phyloP scores from a whole-genome alignment of 75 land plant genomes.

The Cunninghamia lanceolata region DNA sequence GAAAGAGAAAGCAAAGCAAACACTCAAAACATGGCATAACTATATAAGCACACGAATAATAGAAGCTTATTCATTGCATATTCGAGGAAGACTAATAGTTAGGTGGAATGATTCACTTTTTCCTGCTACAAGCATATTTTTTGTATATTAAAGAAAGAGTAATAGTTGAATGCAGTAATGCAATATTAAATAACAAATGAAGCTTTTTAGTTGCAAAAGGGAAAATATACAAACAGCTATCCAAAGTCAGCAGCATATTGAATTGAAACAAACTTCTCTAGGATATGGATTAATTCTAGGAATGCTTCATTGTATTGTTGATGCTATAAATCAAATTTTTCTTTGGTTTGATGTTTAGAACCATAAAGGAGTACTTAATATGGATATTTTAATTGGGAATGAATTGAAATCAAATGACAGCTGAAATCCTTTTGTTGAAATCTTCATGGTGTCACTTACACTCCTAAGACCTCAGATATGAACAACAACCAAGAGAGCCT shows the following conservation, averaged over 20 bases:
- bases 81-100: background rate
- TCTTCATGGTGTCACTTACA: background rate
- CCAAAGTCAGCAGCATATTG: background rate
- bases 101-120: background rate
- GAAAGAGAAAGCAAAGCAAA: background rate
- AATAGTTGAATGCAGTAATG: background rate
- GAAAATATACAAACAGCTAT: background rate
- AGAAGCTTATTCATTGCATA: background rate
- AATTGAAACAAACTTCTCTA: background rate
- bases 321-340: background rate
- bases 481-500: background rate
- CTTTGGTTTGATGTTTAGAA: background rate
- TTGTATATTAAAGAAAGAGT: background rate
- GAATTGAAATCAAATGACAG: background rate
- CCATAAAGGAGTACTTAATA: background rate
- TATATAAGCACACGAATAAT: background rate
- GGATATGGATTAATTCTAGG: background rate
- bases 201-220: background rate
- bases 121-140: background rate
- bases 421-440: background rate
- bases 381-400: background rate
- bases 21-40: background rate
- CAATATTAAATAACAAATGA: background rate
- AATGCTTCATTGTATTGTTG: background rate
- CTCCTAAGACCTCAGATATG: background rate